phyloP scores from a whole-genome alignment of 2,329 filamentous ascomycete species.

The Aspergillus alliaceus region DNA sequence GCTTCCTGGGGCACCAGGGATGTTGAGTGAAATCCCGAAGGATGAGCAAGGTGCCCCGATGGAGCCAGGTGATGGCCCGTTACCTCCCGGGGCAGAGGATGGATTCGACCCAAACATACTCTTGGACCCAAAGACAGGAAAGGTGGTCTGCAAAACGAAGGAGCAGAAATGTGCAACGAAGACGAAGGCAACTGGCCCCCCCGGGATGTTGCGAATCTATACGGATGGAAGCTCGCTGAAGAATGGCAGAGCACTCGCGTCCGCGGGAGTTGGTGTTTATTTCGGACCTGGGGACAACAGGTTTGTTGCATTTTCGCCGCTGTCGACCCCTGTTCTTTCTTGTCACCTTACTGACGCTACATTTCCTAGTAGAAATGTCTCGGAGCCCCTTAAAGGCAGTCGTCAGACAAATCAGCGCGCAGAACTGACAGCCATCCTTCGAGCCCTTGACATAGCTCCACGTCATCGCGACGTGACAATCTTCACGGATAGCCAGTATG shows the following conservation, averaged over 20 bases:
- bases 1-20: constrained; percentile 32
- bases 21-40: constrained; percentile 42
- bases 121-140: constrained; percentile 55
- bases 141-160: constrained; percentile 56
- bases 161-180: constrained; percentile 52
- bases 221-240: constrained; percentile 63
- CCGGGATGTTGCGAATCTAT: constrained; percentile 59
- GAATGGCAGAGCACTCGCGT: constrained; percentile 57
- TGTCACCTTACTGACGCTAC: constrained; percentile 23
- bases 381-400: constrained; percentile 71
- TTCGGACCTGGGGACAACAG: constrained; percentile 60
- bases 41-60: constrained; percentile 46
- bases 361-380: constrained; percentile 60
- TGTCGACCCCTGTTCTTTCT: background rate
- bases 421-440: constrained; percentile 85
- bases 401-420: constrained; percentile 93
- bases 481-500: constrained; percentile 84
- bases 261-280: constrained; percentile 64
- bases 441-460: constrained; percentile 75
- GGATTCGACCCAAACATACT: constrained; percentile 61
- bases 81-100: constrained; percentile 58
- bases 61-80: constrained; percentile 55
- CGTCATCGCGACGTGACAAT: constrained; percentile 70
- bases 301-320: constrained; percentile 37
- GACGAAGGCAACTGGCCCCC: constrained; percentile 41